Percentiles rank a stretch among this genome's conserved stretches.
These are phyloP conservation scores for Plasmopara viticola DNA, from an alignment of 352 stramenopile species.

Conservation along the genomic window DNA sequence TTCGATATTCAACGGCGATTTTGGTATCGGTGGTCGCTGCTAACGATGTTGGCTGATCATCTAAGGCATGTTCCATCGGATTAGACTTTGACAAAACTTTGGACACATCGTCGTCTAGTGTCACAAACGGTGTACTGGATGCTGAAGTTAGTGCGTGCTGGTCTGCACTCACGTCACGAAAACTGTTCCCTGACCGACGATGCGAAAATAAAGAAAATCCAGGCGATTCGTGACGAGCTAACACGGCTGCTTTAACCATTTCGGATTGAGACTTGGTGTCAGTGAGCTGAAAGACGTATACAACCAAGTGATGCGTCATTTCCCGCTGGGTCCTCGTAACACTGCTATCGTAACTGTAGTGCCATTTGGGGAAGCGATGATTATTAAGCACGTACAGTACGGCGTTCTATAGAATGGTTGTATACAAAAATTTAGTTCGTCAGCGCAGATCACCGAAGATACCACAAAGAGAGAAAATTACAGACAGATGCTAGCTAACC, in stretches of 20 bases:
- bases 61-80: conserved; percentile 7
- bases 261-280: conserved; percentile 1
- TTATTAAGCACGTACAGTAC: conserved; percentile 46
- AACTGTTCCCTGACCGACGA: conserved; percentile 21
- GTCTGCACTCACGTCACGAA: conserved; percentile 7
- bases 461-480: too few relatives aligned
- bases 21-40: background rate
- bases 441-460: too few relatives aligned
- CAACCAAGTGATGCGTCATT: conserved; percentile 38
- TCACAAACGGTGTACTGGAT: conserved; percentile 4
- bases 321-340: conserved; percentile 37
- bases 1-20: background rate
- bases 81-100: background rate
- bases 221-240: conserved; percentile 31
- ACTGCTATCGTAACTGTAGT: conserved; percentile 48
- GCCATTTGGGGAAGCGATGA: conserved; percentile 42
- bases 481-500: background rate
- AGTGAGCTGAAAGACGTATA: conserved; percentile 32
- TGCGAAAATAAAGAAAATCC: conserved; percentile 34
- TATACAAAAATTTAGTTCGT: background rate
- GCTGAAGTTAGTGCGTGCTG: background rate
- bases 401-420: conserved; percentile 19
- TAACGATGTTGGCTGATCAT: background rate
- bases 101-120: conserved; percentile 1
- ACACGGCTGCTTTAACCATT: conserved; percentile 15